phyloP scores from a whole-genome alignment of 352 stramenopile genomes.

The Pythium sukuiense region DNA sequence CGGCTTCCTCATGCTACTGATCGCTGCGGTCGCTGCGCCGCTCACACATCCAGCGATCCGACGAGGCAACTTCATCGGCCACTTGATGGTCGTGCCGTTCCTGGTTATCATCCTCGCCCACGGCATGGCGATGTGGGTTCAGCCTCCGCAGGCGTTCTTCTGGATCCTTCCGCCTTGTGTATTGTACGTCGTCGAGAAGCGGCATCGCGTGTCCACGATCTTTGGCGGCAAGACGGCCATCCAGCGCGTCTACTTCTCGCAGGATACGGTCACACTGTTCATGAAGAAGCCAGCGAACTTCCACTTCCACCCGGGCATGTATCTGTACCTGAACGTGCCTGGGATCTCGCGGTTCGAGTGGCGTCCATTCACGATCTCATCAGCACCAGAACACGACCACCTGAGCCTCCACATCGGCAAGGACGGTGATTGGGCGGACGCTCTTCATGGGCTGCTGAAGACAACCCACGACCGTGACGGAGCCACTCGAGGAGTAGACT shows the following conservation, averaged over 20 bases:
- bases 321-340: conserved; percentile 84
- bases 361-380: conserved; percentile 91
- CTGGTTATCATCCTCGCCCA: conserved; percentile 64
- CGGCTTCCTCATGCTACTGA: conserved; percentile 58
- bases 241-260: conserved; percentile 43
- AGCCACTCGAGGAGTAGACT: conserved; percentile 18
- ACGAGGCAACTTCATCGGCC: conserved; percentile 61
- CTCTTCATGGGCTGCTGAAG: conserved; percentile 48
- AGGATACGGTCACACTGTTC: conserved; percentile 61
- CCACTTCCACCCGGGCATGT: conserved; percentile 70
- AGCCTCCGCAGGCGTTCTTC: conserved; percentile 45
- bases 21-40: conserved; percentile 44
- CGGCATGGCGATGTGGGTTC: conserved; percentile 65
- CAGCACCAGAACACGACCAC: conserved; percentile 65
- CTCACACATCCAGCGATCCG: conserved; percentile 50
- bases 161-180: conserved; percentile 58
- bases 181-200: conserved; percentile 65
- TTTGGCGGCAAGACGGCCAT: conserved; percentile 56
- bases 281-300: conserved; percentile 64
- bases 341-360: conserved; percentile 76
- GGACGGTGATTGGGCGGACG: conserved; percentile 64
- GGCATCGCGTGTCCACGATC: conserved; percentile 55
- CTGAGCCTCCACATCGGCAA: conserved; percentile 72
- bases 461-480: conserved; percentile 35
- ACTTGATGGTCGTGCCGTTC: conserved; percentile 69